A percentile compares a stretch with the other conserved stretches of the same genome.
These are phyloP conservation scores for Begonia fuchsioides DNA, from an alignment of 306 rosid genomes.

Conservation along the genomic window DNA sequence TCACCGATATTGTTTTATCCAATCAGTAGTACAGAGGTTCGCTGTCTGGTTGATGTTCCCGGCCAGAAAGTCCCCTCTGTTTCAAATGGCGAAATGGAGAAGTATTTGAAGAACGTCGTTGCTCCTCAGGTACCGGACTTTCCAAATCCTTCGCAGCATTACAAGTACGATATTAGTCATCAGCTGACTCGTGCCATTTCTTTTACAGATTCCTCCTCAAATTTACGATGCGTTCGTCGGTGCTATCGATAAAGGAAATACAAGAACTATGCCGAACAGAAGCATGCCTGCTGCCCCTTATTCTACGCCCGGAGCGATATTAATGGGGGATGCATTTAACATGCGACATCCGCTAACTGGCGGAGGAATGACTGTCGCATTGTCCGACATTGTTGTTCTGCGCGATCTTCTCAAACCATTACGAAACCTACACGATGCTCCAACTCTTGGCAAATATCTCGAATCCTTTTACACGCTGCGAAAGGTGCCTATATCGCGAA, in stretches of 20 bases:
- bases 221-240: conserved; percentile 58
- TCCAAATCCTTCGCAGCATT: no score
- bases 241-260: conserved; percentile 65
- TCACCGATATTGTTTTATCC: conserved; percentile 87
- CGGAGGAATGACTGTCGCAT: conserved; percentile 92
- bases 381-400: conserved; percentile 80
- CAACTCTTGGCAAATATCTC: conserved; percentile 71
- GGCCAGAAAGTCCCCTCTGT: conserved; percentile 91
- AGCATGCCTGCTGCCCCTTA: conserved; percentile 93
- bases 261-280: conserved; percentile 92
- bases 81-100: conserved; percentile 82
- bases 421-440: conserved; percentile 54
- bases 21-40: conserved; percentile 80
- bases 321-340: conserved; percentile 96
- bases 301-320: conserved; percentile 85
- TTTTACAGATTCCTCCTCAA: conserved; percentile 60
- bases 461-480: conserved; percentile 84
- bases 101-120: conserved; percentile 63
- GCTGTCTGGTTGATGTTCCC: conserved; percentile 92
- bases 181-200: conserved; percentile 12
- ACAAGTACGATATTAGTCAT: not conserved
- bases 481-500: conserved; percentile 28
- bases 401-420: conserved; percentile 78
- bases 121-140: conserved; percentile 62
- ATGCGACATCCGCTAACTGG: conserved; percentile 98